Percentiles rank a stretch among this genome's conserved stretches.
phyloP scores from a whole-genome alignment of 768 basidiomycete genomes.

The Rhodosporidiobolus sp. region DNA sequence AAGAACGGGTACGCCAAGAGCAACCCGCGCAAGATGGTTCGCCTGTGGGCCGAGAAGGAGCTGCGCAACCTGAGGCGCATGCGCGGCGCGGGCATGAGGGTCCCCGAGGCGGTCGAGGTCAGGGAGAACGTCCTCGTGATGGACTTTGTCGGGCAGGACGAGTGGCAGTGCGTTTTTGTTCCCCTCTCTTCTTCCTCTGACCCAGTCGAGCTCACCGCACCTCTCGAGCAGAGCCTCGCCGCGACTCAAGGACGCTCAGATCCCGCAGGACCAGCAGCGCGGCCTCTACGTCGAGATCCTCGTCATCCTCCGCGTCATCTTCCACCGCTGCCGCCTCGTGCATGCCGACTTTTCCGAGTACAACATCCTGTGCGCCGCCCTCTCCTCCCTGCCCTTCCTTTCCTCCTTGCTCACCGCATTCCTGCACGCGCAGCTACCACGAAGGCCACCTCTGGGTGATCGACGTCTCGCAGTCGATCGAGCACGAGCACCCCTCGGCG shows the following conservation, averaged over 20 bases:
- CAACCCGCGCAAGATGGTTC: slow-evolving; percentile 98
- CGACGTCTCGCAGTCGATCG: slow-evolving; percentile 97
- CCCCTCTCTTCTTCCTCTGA: not conserved
- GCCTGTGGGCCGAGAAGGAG: slow-evolving; percentile 98
- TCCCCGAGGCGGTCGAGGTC: slow-evolving; percentile 86
- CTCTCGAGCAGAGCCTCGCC: slow-evolving; percentile 71
- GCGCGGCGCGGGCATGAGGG: slow-evolving; percentile 73
- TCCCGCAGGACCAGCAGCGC: slow-evolving; percentile 57
- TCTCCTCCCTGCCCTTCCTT: not conserved
- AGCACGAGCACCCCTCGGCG: slow-evolving; percentile 93
- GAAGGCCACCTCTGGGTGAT: slow-evolving; percentile 77
- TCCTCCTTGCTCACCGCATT: too few species aligned
- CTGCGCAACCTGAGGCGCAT: slow-evolving; percentile 90
- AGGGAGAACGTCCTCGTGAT: slow-evolving; percentile 96
- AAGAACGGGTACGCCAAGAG: slow-evolving; percentile 69
- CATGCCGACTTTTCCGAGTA: slow-evolving; percentile 98
- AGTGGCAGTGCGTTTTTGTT: slow-evolving; percentile 17
- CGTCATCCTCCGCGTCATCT: slow-evolving; percentile 75
- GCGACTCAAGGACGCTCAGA: slow-evolving; percentile 80
- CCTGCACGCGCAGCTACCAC: slow-evolving; percentile 47
- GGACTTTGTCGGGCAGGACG: slow-evolving; percentile 71
- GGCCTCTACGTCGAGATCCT: slow-evolving; percentile 75
- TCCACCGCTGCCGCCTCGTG: slow-evolving; percentile 84
- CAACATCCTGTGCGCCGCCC: slow-evolving; percentile 72
- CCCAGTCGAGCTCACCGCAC: not conserved